A percentile compares a stretch with the other conserved stretches of the same genome.
phyloP scores from a whole-genome alignment of 1,284 basidiomycete genomes.

The Rhodotorula sp. region DNA sequence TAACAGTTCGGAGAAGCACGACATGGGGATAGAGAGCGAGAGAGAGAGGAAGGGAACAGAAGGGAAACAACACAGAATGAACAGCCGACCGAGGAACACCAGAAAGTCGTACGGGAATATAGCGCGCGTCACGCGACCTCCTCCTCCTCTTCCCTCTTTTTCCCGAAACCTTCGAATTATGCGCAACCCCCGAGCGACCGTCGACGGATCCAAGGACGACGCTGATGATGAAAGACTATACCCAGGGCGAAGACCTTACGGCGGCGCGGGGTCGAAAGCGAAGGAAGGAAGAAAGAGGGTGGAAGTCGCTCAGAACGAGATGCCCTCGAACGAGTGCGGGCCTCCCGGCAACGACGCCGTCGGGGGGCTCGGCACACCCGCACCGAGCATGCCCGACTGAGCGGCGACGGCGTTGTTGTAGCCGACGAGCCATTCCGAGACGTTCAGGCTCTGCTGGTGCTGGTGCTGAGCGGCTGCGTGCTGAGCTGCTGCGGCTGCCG shows the following conservation, averaged over 20 bases:
- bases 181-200: not conserved
- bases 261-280: not conserved
- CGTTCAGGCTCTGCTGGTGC: constrained; percentile 6
- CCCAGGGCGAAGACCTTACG: not conserved
- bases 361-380: not conserved
- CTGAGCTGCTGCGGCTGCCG: not conserved
- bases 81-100: too few relatives aligned
- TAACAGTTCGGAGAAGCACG: not conserved
- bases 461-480: not conserved
- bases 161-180: too few relatives aligned
- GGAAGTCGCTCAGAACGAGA: not conserved
- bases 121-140: too few relatives aligned
- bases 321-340: not conserved
- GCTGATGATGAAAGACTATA: not conserved
- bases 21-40: not conserved
- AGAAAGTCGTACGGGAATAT: too few relatives aligned
- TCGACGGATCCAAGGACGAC: not conserved
- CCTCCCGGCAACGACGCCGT: not conserved
- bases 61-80: not conserved
- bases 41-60: not conserved
- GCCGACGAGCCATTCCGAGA: constrained; percentile 1
- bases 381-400: not conserved
- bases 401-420: constrained; percentile 3
- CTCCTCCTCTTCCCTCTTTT: too few relatives aligned
- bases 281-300: not conserved